Evolutionary conservation across 2,329 filamentous ascomycete species (phyloP).

Genomic region (Fusarium sp.): DNA sequence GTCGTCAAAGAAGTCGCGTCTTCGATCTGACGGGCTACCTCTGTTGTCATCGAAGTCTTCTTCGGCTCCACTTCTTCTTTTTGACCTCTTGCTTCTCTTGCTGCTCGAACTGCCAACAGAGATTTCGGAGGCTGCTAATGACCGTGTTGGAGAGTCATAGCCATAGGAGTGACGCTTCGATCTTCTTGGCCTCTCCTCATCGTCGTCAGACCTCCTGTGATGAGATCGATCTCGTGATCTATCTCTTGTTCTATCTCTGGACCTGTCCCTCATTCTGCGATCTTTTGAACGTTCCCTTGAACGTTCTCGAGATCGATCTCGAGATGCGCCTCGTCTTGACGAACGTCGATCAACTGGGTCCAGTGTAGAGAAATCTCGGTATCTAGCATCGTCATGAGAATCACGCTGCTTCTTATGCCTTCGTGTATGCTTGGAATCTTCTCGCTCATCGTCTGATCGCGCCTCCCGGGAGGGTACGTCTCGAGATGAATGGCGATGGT

Average conservation of each 20-base stretch:
- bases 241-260: slow-evolving; percentile 9
- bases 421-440: slow-evolving; percentile 26
- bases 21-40: slow-evolving; percentile 56
- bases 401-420: slow-evolving; percentile 37
- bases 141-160: slow-evolving; percentile 51
- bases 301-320: slow-evolving; percentile 29
- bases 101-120: slow-evolving; percentile 54
- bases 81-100: slow-evolving; percentile 57
- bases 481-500: slow-evolving; percentile 34
- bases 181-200: slow-evolving; percentile 52
- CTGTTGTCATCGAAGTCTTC: slow-evolving; percentile 52
- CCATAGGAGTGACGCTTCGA: slow-evolving; percentile 52
- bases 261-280: background rate
- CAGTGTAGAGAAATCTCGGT: slow-evolving; percentile 22
- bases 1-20: slow-evolving; percentile 57
- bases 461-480: slow-evolving; percentile 35
- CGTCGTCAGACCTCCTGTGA: slow-evolving; percentile 47
- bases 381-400: slow-evolving; percentile 24
- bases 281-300: slow-evolving; percentile 16
- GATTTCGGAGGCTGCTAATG: slow-evolving; percentile 53
- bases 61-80: slow-evolving; percentile 53
- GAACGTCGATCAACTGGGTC: slow-evolving; percentile 32
- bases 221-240: slow-evolving; percentile 30
- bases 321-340: slow-evolving; percentile 29
- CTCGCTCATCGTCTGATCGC: slow-evolving; percentile 38